Evolutionary conservation across 2,329 filamentous ascomycete species (phyloP), one percentile per base, ranked within the genome.

Genomic region (Fusarium torulosum): DNA sequence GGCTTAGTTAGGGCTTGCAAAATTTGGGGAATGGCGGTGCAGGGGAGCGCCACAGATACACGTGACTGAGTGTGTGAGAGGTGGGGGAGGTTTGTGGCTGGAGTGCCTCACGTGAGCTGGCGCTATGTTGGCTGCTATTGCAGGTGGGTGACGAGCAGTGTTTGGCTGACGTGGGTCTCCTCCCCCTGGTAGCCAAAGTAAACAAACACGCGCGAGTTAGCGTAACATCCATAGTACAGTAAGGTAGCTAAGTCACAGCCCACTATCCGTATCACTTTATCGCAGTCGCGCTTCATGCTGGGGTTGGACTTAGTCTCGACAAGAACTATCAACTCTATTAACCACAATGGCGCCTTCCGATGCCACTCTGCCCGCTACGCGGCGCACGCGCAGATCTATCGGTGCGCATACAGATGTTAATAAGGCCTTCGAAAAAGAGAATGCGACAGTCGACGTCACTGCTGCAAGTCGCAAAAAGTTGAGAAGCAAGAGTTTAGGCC

Each of bases 401-500:
- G 90, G 88, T 19, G 77, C 77, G 75, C 87, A 83, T 69, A 87
- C 78, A 73, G 86, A 79, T 78, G 80, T 75, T 72, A 83, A 74
- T 72, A 86, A 81, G 77, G 79, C 80, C 37, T 79, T 84, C 67
- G 90, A 93, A 73, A 94, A 93, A 78, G 93, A 96, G 76, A 96
- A 96, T 83, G 85, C 87, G 75, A 92, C 90, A 4, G 80, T 90
- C 42, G 90, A 93, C 70, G 78, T 91, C 57, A 85, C 83, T 63
- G 83, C 82, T 29, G 82, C 82, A 59, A 84, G 78, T 74, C 82
- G 85, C 65, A 86, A 85, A 81, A 95, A 94, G 80, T 92, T 91
- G 59, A 90, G 96, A 69, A 97, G 95, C 80, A 98, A 97, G 83
- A 98, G 95, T 80, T 90, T 99, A 71, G 96, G 96, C 4, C 95